Conservation (phyloP, 169 alveolate genomes). For the Eimeria necatrix region DNA sequence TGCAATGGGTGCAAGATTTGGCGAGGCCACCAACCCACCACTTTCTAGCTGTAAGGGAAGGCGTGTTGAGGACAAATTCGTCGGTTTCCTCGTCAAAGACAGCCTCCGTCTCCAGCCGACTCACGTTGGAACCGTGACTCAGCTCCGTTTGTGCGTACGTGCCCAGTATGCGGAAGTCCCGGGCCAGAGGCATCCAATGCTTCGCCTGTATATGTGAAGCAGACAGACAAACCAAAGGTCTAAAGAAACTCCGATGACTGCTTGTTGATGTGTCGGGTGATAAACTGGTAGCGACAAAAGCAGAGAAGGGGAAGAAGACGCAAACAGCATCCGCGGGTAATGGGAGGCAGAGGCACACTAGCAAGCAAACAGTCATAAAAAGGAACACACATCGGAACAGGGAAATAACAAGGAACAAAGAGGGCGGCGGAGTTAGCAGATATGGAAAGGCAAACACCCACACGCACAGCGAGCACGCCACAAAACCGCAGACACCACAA, state of each 20-base stretch:
- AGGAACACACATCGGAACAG: neutral
- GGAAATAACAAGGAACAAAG: neutral
- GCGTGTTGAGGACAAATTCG: conserved; percentile 81
- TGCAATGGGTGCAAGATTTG: conserved; percentile 80
- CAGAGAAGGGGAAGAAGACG: neutral
- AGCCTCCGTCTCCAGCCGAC: conserved; percentile 80
- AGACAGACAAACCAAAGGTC: neutral
- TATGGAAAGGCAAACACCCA: neutral
- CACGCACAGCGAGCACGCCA: too few species aligned
- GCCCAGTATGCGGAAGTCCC: conserved; percentile 81
- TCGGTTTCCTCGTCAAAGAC: conserved; percentile 65
- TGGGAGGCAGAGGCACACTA: too few species aligned
- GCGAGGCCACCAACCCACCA: conserved; percentile 86
- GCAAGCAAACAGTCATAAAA: too few species aligned
- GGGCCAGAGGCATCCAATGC: conserved; percentile 81
- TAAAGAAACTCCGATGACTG: neutral
- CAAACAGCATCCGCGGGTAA: neutral
- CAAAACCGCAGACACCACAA: too few species aligned
- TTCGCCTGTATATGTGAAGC: neutral
- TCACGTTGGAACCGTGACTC: conserved; percentile 82
- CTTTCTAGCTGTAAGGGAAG: conserved; percentile 74
- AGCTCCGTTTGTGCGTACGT: conserved; percentile 84
- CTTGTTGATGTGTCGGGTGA: neutral
- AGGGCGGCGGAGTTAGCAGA: neutral
- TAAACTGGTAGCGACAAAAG: neutral